A percentile compares a stretch with the other conserved stretches of the same genome.
phyloP scores from a whole-genome alignment of 441 rosid genomes.

The Capsella rubella region DNA sequence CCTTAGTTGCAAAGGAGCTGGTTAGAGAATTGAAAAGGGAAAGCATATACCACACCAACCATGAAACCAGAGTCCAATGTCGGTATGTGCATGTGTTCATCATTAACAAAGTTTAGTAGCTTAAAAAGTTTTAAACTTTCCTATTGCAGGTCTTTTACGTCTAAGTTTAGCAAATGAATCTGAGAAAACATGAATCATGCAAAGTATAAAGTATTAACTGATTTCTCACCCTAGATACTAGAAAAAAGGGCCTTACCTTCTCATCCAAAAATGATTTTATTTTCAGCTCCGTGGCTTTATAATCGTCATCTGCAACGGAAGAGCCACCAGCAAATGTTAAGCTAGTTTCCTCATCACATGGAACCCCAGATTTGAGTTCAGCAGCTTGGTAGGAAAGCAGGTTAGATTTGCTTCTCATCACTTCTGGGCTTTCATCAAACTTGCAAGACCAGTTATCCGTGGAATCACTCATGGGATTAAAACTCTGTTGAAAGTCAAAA shows the following conservation, averaged over 20 bases:
- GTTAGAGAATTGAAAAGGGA: not conserved
- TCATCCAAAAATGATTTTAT: constrained; percentile 75
- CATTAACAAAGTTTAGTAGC: constrained; percentile 10
- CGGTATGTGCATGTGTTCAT: not conserved
- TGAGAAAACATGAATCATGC: constrained; percentile 18
- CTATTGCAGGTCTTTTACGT: not conserved
- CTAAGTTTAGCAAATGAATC: constrained; percentile 17
- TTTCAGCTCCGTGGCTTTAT: constrained; percentile 70
- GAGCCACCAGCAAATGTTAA: constrained; percentile 57
- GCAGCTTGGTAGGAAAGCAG: constrained; percentile 48
- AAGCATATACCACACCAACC: not conserved
- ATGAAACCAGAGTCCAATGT: not conserved
- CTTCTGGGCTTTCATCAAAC: constrained; percentile 54
- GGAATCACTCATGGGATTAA: constrained; percentile 83
- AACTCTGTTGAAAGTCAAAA: constrained; percentile 63
- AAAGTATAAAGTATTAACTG: constrained; percentile 3
- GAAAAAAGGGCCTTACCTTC: constrained; percentile 55
- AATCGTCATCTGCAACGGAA: constrained; percentile 60
- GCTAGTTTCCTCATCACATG: constrained; percentile 51
- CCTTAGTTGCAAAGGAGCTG: not conserved
- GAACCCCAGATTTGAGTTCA: constrained; percentile 48
- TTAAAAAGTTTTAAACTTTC: not conserved
- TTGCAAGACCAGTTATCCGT: constrained; percentile 62
- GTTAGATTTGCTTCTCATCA: constrained; percentile 51
- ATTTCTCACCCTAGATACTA: constrained; percentile 18